Conservation (phyloP, 495 filamentous ascomycete species). For the Bacidia gigantensis region DNA sequence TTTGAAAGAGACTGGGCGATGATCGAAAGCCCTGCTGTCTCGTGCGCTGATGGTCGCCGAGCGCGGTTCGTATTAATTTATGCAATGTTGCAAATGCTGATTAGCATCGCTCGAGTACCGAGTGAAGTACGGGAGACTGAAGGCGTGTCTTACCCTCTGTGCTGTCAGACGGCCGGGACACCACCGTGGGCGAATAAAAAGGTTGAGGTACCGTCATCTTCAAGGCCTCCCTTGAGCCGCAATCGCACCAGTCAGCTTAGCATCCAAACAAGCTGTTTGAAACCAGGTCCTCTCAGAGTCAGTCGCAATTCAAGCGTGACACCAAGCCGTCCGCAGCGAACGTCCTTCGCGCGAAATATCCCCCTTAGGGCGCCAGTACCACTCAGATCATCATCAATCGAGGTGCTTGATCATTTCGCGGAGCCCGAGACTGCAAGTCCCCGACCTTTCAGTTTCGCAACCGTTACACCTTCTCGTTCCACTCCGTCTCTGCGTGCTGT, state of each 20-base stretch:
- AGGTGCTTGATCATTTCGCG: conserved; percentile 2
- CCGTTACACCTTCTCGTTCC: not conserved
- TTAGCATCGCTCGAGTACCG: conserved; percentile 50
- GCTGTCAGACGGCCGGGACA: conserved; percentile 21
- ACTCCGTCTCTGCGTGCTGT: not conserved
- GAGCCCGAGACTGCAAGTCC: not conserved
- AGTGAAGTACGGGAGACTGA: conserved; percentile 43
- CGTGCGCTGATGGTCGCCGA: conserved; percentile 43
- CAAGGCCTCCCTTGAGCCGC: conserved; percentile 3
- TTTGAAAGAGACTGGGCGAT: conserved; percentile 31
- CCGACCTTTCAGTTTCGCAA: not conserved
- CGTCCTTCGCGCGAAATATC: conserved; percentile 1
- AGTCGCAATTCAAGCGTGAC: not conserved
- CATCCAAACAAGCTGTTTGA: conserved; percentile 9
- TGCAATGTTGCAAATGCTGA: conserved; percentile 58
- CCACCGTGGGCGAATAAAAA: conserved; percentile 17
- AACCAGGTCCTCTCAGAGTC: conserved; percentile 7
- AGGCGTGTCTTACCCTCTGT: conserved; percentile 40
- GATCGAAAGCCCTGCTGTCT: conserved; percentile 28
- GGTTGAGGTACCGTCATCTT: conserved; percentile 1
- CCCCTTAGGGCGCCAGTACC: conserved; percentile 12
- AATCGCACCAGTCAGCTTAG: conserved; percentile 5
- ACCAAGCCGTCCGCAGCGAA: conserved; percentile 3
- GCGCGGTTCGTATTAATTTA: conserved; percentile 67
- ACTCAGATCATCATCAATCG: conserved; percentile 12